Percentiles rank a stretch among this genome's conserved stretches.
Evolutionary conservation across 139 green algal genomes (phyloP).

Genomic region (Chlamydomonas incerta): DNA sequence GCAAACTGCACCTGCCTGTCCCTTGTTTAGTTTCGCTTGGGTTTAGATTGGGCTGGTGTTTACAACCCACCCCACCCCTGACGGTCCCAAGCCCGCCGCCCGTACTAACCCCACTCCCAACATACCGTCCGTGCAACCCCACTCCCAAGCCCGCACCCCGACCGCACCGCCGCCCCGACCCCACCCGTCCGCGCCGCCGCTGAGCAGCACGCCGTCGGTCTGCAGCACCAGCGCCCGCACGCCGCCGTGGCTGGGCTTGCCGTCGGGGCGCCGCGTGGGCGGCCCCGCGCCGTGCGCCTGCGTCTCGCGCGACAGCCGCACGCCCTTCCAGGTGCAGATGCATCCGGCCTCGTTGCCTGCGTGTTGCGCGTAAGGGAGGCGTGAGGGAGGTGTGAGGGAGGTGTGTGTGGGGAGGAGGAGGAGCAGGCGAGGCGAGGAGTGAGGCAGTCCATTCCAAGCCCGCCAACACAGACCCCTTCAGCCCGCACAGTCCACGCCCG

Average conservation of each 20-base stretch:
- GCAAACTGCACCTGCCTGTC: too few relatives aligned
- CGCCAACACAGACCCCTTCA: too few relatives aligned
- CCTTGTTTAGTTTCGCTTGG: too few relatives aligned
- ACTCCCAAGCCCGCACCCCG: not conserved
- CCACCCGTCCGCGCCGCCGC: conserved; percentile 61
- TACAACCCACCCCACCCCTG: too few relatives aligned
- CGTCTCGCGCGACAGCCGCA: conserved; percentile 36
- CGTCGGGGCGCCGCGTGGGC: conserved; percentile 46
- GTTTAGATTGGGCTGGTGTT: too few relatives aligned
- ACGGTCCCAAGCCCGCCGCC: too few relatives aligned
- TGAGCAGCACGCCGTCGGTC: conserved; percentile 45
- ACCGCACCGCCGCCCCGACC: too few relatives aligned
- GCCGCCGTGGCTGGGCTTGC: conserved; percentile 50
- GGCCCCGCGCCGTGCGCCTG: conserved; percentile 34
- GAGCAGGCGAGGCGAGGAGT: too few relatives aligned
- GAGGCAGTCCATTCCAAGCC: too few relatives aligned
- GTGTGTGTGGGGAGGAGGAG: not conserved
- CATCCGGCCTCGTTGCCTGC: conserved; percentile 59
- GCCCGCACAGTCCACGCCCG: too few relatives aligned
- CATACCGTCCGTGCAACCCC: too few relatives aligned
- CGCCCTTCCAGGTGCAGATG: conserved; percentile 59
- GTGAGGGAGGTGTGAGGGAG: not conserved
- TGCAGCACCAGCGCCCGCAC: conserved; percentile 61
- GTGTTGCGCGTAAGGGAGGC: not conserved
- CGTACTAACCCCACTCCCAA: too few relatives aligned